Percentiles rank a stretch among this genome's conserved stretches.
phyloP scores from a whole-genome alignment of 345 rosid genomes.

The Kandelia obovata region DNA sequence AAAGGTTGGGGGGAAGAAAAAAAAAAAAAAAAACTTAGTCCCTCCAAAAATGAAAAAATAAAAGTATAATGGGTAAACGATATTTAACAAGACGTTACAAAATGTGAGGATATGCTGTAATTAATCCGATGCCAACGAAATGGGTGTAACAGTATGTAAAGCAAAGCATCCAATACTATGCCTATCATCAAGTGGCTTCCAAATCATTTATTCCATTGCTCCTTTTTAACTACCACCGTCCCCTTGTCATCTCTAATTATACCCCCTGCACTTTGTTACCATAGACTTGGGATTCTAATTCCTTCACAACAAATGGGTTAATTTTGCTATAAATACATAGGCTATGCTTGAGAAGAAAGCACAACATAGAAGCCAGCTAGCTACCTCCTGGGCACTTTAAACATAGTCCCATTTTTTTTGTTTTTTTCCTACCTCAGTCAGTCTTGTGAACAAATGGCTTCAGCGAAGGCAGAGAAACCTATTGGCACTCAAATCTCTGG shows the following conservation, averaged over 20 bases:
- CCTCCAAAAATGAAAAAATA: too few relatives aligned
- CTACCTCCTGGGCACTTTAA: not conserved
- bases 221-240: not conserved
- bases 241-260: conserved; percentile 1
- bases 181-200: not conserved
- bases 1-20: too few relatives aligned
- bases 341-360: not conserved
- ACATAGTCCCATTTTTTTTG: not conserved
- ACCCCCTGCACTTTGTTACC: too few relatives aligned
- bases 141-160: not conserved
- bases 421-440: not conserved
- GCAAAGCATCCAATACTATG: conserved; percentile 4
- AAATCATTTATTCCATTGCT: conserved; percentile 14
- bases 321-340: conserved; percentile 4
- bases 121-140: too few relatives aligned
- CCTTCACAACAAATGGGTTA: conserved; percentile 2
- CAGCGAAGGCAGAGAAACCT: conserved; percentile 41
- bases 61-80: too few relatives aligned
- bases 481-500: conserved; percentile 39
- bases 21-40: too few relatives aligned
- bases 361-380: not conserved
- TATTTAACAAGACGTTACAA: too few relatives aligned
- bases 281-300: conserved; percentile 16
- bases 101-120: too few relatives aligned
- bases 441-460: conserved; percentile 23